phyloP scores from a whole-genome alignment of 1,139 yeast genomes.

The Pichia sp. region DNA sequence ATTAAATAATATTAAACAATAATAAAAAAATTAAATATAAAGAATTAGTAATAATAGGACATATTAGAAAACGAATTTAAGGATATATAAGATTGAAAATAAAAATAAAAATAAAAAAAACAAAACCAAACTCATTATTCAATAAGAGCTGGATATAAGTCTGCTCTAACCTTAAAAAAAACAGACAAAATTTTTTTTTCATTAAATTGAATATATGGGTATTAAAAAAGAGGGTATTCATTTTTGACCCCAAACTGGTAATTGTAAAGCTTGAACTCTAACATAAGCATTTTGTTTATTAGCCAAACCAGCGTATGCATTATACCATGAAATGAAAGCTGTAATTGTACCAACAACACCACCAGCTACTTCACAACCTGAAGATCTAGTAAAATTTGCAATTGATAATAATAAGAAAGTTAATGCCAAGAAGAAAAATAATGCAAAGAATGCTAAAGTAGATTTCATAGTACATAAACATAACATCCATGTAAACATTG shows the following conservation, averaged over 20 bases:
- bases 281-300: slow-evolving; percentile 64
- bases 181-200: too few species aligned
- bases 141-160: too few species aligned
- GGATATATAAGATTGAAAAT: too few species aligned
- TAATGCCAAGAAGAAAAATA: slow-evolving; percentile 58
- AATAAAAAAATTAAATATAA: too few species aligned
- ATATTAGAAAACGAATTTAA: too few species aligned
- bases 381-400: slow-evolving; percentile 43
- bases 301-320: slow-evolving; percentile 88
- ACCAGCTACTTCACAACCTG: slow-evolving; percentile 53
- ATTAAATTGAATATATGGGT: too few species aligned
- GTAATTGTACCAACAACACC: slow-evolving; percentile 75
- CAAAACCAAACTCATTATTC: too few species aligned
- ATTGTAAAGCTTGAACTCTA: slow-evolving; percentile 42
- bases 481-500: slow-evolving; percentile 67
- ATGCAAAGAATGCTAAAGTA: slow-evolving; percentile 64
- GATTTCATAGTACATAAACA: slow-evolving; percentile 67
- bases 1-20: too few species aligned
- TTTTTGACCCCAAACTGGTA: slow-evolving; percentile 23
- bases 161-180: too few species aligned
- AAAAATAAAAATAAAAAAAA: too few species aligned
- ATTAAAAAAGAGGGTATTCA: too few species aligned
- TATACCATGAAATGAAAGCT: slow-evolving; percentile 79
- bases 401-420: slow-evolving; percentile 65
- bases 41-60: too few species aligned